These are phyloP conservation scores for Solanum arcanum DNA, from an alignment of 257 asterid genomes.

Conservation along the genomic window DNA sequence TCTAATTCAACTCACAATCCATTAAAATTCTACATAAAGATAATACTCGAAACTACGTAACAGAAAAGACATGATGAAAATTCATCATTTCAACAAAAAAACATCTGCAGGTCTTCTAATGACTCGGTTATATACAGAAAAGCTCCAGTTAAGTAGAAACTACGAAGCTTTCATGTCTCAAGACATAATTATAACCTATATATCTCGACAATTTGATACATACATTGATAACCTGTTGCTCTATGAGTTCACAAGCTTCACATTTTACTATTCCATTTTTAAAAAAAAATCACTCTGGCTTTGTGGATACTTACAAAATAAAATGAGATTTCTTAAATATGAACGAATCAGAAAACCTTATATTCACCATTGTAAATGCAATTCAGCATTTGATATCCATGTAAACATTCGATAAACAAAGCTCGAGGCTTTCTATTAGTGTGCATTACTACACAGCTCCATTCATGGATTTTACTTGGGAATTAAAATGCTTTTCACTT, in stretches of 20 bases:
- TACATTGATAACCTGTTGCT: background rate
- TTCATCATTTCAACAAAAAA: background rate
- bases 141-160: background rate
- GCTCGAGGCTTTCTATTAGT: background rate
- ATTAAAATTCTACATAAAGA: background rate
- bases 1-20: background rate
- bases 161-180: background rate
- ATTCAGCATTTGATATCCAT: background rate
- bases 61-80: background rate
- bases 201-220: background rate
- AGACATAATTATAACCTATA: background rate
- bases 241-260: background rate
- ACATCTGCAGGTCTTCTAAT: background rate
- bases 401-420: background rate
- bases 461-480: background rate
- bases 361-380: background rate
- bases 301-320: fast-evolving
- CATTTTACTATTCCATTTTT: background rate
- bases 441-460: background rate
- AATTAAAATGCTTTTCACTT: background rate
- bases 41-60: background rate
- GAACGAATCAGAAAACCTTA: background rate
- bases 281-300: background rate
- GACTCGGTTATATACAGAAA: background rate
- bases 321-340: background rate